Base-by-base conservation (phyloP, 257 asterid genomes). In the Gentiana straminea region DNA sequence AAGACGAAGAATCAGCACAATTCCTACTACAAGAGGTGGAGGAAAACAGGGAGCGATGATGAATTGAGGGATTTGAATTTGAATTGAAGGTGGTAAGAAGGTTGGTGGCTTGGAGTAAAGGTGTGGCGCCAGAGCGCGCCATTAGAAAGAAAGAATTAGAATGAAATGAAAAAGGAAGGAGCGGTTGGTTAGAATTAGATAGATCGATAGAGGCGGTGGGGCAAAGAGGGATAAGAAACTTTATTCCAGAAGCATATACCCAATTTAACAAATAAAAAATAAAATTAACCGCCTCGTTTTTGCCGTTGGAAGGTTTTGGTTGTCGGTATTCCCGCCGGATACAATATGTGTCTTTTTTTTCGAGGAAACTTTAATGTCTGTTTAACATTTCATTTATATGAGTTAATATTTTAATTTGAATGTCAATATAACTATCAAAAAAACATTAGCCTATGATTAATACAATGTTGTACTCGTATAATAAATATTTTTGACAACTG, bases 191-290 rank as follows among this genome's bases (percentile, higher is more conserved):
- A 35, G n/a, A 33, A 24, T 49, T 11, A 13, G 47, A 11, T 11
- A 41, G 33, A 15, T 37, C 50, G 0, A 71, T n/a, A 51, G 74
- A 68, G 49, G 13, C 52, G 39, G 41, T 60, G 61, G 59, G 37
- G 66, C 53, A 60, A 64, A 74, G 49, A 56, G 70, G 86, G 76
- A 78, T 71, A 74, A 78, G 74, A 57, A 13, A 0, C 57, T 80
- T 68, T 77, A 75, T 77, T 74, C 82, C 64, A 54, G 74, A 43
- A 68, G 88, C 66, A 86, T 81, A 86, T 84, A 52, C 95, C 69
- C 24, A 24, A 24, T 24, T 0, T 24, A 24, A 24, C 0, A 24
- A 24, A 24, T 24, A 24, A 24, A 24, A 15, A 15, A 15, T 0
- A 24, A 24, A 24, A 24, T 24, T 24, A 24, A 24, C 24, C 24